Evolutionary conservation across 2,329 filamentous ascomycete species (phyloP).

Genomic region (Colletotrichum sublineola): DNA sequence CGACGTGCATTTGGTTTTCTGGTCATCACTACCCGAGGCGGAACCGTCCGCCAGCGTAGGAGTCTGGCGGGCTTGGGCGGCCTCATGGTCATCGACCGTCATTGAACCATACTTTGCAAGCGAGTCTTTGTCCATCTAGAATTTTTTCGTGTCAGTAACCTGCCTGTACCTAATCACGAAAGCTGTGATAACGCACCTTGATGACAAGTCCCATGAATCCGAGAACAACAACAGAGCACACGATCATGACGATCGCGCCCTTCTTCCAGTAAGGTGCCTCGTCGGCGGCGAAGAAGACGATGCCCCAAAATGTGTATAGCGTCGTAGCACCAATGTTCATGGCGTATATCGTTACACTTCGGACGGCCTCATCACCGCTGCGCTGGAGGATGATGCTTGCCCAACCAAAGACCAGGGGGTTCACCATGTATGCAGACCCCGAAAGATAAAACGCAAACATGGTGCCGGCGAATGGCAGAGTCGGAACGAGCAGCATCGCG

Average conservation of each 20-base stretch:
- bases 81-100: slow-evolving; percentile 7
- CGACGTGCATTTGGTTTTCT: not conserved
- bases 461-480: slow-evolving; percentile 47
- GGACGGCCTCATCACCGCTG: slow-evolving; percentile 53
- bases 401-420: slow-evolving; percentile 57
- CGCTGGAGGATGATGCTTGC: slow-evolving; percentile 54
- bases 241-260: slow-evolving; percentile 53
- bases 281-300: slow-evolving; percentile 52
- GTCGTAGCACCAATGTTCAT: slow-evolving; percentile 55
- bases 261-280: slow-evolving; percentile 55
- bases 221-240: slow-evolving; percentile 38
- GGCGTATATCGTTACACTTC: slow-evolving; percentile 53
- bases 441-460: slow-evolving; percentile 52
- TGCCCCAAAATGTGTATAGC: slow-evolving; percentile 57
- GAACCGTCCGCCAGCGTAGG: not conserved
- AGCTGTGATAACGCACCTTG: slow-evolving; percentile 25
- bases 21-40: not conserved
- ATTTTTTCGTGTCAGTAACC: not conserved
- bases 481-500: slow-evolving; percentile 51
- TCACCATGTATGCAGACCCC: slow-evolving; percentile 56
- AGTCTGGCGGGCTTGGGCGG: not conserved
- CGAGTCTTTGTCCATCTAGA: slow-evolving; percentile 7
- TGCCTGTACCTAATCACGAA: too few species aligned
- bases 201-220: slow-evolving; percentile 36
- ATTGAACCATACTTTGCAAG: slow-evolving; percentile 15